A percentile compares a stretch with the other conserved stretches of the same genome.
Conservation (phyloP, 2,329 filamentous ascomycete genomes). For the Saccharata proteae region DNA sequence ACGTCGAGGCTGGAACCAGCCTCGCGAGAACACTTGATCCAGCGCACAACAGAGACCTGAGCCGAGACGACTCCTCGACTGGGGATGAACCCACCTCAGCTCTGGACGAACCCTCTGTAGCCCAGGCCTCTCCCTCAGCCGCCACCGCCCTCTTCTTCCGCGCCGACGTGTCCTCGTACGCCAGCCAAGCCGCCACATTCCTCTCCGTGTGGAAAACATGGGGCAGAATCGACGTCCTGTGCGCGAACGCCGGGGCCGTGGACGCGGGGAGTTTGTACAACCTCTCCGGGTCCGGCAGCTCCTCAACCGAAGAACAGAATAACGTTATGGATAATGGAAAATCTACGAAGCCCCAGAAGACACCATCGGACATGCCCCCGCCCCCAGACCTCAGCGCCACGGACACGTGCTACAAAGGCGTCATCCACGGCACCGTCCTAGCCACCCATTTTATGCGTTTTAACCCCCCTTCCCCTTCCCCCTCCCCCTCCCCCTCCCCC, state of each 20-base stretch:
- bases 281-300: conserved; percentile 19
- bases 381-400: conserved; percentile 34
- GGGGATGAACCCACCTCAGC: too few species aligned
- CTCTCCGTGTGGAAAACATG: conserved; percentile 30
- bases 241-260: conserved; percentile 40
- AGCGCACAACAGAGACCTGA: too few species aligned
- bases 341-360: background rate
- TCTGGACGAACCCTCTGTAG: too few species aligned
- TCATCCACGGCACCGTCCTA: conserved; percentile 38
- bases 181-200: conserved; percentile 33
- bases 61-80: too few species aligned
- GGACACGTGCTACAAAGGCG: conserved; percentile 40
- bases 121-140: too few species aligned
- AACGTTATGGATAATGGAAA: too few species aligned
- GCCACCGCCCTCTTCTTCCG: conserved; percentile 30
- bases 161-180: conserved; percentile 36
- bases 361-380: conserved; percentile 25
- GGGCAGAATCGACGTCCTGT: conserved; percentile 36
- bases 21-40: conserved; percentile 12
- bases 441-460: conserved; percentile 44
- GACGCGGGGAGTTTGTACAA: conserved; percentile 36
- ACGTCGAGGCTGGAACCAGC: conserved; percentile 22
- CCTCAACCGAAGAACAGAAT: conserved; percentile 6
- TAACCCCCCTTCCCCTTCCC: conserved; percentile 27
- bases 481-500: too few species aligned